Base-by-base conservation (phyloP, 305 asterid species). In the Rubia tinctorum region DNA sequence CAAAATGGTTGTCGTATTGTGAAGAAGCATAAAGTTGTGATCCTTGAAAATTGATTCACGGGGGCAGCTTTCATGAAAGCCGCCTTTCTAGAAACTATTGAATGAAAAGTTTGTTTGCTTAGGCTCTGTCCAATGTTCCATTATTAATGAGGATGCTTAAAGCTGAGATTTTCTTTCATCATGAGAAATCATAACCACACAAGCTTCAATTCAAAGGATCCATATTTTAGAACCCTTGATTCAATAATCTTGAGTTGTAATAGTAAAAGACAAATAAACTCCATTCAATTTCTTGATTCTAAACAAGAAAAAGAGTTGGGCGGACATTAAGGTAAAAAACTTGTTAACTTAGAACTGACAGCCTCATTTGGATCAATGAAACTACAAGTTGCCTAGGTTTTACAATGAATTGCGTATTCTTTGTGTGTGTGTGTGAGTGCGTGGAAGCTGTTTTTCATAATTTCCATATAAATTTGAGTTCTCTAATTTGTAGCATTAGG, bases 401-500 rank as follows among this genome's bases (percentile, higher is more conserved):
- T n/a, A 44, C 58, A 63, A 63, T 63, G 68, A 63, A 63, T 34
- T 63, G 68, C 68, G n/a, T 14, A 11, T 37, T 62, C 8, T 61
- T 30, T 63, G 0, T 7, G 0, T 51, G 20, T 51, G 58, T 53
- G 59, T 15, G 20, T 14, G n/a, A 30, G n/a, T 63, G 25, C 34
- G 45, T 63, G 53, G 42, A 12, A 18, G 40, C 59, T 44, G 72
- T 45, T 11, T 44, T 68, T 68, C 53, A 8, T 27, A 17, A 15
- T 51, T 51, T 51, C 58, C 58, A 51, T 51, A 53, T 0, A 58
- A 58, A 22, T 23, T 23, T 8, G 37, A n/a, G 15, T 18, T 20
- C 42, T 58, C 68, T 43, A 59, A 25, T 42, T 43, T 25, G 75
- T 71, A 61, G 80, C 76, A 51, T 60, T 71, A 15, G 90, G 90